Conservation (phyloP, 1,284 basidiomycete genomes). For the Schizophyllum commune region DNA sequence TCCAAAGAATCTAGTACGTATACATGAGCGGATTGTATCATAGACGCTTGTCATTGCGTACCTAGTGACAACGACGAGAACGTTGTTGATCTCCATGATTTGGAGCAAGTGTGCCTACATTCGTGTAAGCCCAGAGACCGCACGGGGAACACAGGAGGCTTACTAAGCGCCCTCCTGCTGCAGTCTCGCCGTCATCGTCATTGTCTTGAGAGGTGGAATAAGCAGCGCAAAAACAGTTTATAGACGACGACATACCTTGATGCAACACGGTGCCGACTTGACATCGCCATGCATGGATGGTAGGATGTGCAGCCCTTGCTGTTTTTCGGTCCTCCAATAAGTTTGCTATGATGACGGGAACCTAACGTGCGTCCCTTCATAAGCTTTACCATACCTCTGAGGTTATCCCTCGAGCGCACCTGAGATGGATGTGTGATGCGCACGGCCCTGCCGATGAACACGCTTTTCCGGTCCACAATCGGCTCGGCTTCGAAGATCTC, state of each 20-base stretch:
- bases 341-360: slow-evolving; percentile 64
- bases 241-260: no score
- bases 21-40: neutral
- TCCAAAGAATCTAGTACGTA: slow-evolving; percentile 36
- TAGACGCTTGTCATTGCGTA: slow-evolving; percentile 23
- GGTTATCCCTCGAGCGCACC: no score
- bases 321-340: slow-evolving; percentile 69
- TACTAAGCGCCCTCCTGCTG: slow-evolving; percentile 79
- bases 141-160: no score
- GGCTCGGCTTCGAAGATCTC: slow-evolving; percentile 64
- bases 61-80: slow-evolving; percentile 78
- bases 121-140: neutral
- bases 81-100: slow-evolving; percentile 76
- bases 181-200: slow-evolving; percentile 89
- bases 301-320: slow-evolving; percentile 77
- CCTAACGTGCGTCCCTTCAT: slow-evolving; percentile 31
- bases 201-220: slow-evolving; percentile 52
- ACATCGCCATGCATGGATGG: slow-evolving; percentile 86
- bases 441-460: slow-evolving; percentile 80
- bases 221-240: no score
- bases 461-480: slow-evolving; percentile 76
- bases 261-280: slow-evolving; percentile 58
- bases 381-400: no score
- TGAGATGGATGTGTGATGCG: slow-evolving; percentile 70
- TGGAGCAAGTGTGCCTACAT: slow-evolving; percentile 66